Evolutionary conservation across 2,329 filamentous ascomycete species (phyloP), one percentile per base, ranked within the genome.

Genomic region (Alternaria postmessia): DNA sequence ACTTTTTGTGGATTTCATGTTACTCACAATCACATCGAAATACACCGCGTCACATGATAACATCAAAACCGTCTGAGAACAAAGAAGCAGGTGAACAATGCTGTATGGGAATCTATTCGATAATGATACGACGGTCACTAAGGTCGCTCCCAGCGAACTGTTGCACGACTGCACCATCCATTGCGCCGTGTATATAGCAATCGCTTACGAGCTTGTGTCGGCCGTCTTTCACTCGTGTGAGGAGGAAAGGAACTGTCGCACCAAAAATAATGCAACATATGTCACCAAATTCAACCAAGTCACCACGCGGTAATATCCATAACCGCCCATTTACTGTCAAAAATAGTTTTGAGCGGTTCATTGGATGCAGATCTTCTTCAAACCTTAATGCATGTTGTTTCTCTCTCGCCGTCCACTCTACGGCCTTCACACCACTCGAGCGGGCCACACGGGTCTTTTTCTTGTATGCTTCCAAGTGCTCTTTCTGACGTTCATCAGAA

Each of bases 221-320:
- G 6, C 44, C 44, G 5, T 32, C 44, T 14, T 1, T 32, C 0
- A 2, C 28, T 32, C 28, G 28, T 2, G 44, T 32, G 4, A 47
- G 28, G 3, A 47, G 44, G 5, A 47, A 47, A 8, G 44, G 44
- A 0, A 22, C 44, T 4, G 1, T 20, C 16, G 28, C 26, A 6
- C 44, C 44, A 6, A 47, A 32, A 1, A 47, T 14, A 6, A 47
- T 4, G 4, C 26, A 32, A n/a, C n/a, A n/a, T n/a, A n/a, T n/a
- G n/a, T n/a, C n/a, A n/a, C n/a, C n/a, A n/a, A n/a, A n/a, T n/a
- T n/a, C n/a, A n/a, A n/a, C n/a, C n/a, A n/a, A n/a, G n/a, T n/a
- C n/a, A n/a, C n/a, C n/a, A n/a, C n/a, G 1, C 3, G 26, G n/a
- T 14, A 26, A n/a, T 3, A 47, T 0, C 3, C 44, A 28, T 2